Percentiles rank a stretch among this genome's conserved stretches.
phyloP scores from a whole-genome alignment of 129 eudicot genomes.

The Solidago caesia region DNA sequence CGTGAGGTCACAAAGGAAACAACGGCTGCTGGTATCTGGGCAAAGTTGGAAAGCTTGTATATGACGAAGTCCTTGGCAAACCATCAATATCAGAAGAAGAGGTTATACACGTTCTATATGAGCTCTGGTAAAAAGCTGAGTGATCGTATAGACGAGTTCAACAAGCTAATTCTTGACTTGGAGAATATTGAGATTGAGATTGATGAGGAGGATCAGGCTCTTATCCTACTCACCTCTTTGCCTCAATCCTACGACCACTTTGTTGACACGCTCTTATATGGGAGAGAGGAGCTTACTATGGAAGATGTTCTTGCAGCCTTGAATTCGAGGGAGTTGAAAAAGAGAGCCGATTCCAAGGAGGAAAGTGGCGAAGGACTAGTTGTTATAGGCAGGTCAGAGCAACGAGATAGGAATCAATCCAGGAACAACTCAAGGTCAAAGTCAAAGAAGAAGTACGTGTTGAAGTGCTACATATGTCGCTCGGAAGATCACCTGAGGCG shows the following conservation, averaged over 20 bases:
- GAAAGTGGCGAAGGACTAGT: background rate
- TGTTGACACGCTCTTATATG: too few species aligned
- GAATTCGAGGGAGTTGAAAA: background rate
- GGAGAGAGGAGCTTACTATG: background rate
- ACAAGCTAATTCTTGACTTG: background rate
- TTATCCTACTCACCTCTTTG: too few species aligned
- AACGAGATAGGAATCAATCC: background rate
- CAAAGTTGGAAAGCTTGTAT: background rate
- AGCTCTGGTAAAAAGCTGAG: background rate
- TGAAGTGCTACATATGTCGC: background rate
- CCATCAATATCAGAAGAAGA: background rate
- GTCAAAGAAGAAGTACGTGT: background rate
- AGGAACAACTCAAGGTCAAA: background rate
- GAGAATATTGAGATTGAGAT: too few species aligned
- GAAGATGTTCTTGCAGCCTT: background rate
- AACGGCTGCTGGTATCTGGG: background rate
- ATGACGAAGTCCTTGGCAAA: background rate
- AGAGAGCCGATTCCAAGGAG: background rate
- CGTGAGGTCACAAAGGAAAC: background rate
- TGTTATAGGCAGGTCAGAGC: background rate
- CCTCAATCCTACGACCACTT: too few species aligned
- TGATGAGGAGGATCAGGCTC: too few species aligned
- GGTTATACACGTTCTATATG: background rate
- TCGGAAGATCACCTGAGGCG: background rate
- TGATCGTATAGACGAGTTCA: background rate